Percentiles rank a stretch among this genome's conserved stretches.
Conservation (phyloP, 2,329 filamentous ascomycete species). For the Fusarium pseudograminearum region DNA sequence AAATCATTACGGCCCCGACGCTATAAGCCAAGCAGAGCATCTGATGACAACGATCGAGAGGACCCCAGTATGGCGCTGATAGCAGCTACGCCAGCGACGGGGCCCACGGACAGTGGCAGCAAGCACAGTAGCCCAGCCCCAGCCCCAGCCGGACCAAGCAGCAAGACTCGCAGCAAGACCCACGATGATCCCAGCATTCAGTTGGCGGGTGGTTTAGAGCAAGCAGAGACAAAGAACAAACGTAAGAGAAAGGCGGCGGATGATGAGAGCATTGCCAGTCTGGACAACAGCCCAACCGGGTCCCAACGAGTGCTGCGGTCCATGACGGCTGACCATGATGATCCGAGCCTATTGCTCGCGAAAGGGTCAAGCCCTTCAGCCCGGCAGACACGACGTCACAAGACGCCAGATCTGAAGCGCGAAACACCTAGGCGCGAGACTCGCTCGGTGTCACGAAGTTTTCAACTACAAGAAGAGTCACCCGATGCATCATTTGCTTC, state of each 20-base stretch:
- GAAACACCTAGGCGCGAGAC: slow-evolving; percentile 43
- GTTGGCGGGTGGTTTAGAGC: slow-evolving; percentile 37
- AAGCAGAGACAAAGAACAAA: slow-evolving; percentile 38
- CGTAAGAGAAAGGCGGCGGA: slow-evolving; percentile 34
- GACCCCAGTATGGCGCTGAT: slow-evolving; percentile 51
- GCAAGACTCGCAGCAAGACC: slow-evolving; percentile 48
- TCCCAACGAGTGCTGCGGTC: slow-evolving; percentile 48
- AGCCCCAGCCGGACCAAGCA: slow-evolving; percentile 30
- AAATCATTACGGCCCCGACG: slow-evolving; percentile 50
- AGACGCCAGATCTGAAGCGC: slow-evolving; percentile 40
- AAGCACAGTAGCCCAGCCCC: slow-evolving; percentile 36
- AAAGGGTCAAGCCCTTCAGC: slow-evolving; percentile 42
- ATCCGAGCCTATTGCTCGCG: slow-evolving; percentile 46
- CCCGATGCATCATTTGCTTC: slow-evolving; percentile 41
- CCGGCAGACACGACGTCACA: slow-evolving; percentile 40
- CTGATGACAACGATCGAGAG: slow-evolving; percentile 37
- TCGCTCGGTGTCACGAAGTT: slow-evolving; percentile 41
- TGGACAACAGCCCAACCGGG: slow-evolving; percentile 38
- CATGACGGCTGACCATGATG: slow-evolving; percentile 36
- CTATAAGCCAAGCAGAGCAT: slow-evolving; percentile 43
- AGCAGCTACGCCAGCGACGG: slow-evolving; percentile 33
- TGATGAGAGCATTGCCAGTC: slow-evolving; percentile 28
- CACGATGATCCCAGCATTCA: slow-evolving; percentile 44
- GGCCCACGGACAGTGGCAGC: slow-evolving; percentile 23
- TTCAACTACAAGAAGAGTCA: slow-evolving; percentile 35